Evolutionary conservation across 2,329 filamentous ascomycete genomes (phyloP), one percentile per base, ranked within the genome.

Genomic region (Tolypocladium ophioglossoides): DNA sequence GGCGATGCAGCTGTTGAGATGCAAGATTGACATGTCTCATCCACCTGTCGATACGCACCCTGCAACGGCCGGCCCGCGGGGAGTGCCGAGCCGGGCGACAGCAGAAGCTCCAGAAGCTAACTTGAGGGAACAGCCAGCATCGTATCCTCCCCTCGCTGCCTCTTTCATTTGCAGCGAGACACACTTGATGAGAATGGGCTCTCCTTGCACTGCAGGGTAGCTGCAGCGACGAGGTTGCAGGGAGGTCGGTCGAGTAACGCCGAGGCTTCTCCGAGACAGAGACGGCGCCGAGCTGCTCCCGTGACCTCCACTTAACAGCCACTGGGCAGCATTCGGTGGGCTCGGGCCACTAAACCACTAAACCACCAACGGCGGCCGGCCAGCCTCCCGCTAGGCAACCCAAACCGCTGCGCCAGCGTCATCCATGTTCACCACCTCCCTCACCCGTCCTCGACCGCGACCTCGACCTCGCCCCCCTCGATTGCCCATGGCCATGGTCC

Each of bases 401-500:
- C 27, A 48, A 48, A 48, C 44, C 44, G 22, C 24, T 30, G 16
- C 49, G 49, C 10, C 35, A 34, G 44, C 44, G 27, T 52, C 35
- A 47, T 53, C 52, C 24, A 22, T 7, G 12, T 20, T 39, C 37
- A 52, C 48, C 51, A 51, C 51, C 52, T 50, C 38, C 18, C 47
- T 27, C 37, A n/a, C 39, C 49, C 50, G 44, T 46, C 47, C 24
- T 24, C 54, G 38, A n/a, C 39, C 55, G 52, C 52, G 32, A 39
- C 49, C 37, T 24, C 52, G 50, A 32, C 52, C 40, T 41, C 46
- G 50, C 20, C 49, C 37, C n/a, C n/a, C n/a, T 52, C 44, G 38
- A 50, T 20, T 38, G 38, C 48, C 54, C 51, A 51, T 53, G 38
- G 41, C 52, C 47, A 55, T 51, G 50, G 4, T 24, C 41, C 44